Conservation (phyloP, 768 basidiomycete species). For the Sarcomyxa edulis region DNA sequence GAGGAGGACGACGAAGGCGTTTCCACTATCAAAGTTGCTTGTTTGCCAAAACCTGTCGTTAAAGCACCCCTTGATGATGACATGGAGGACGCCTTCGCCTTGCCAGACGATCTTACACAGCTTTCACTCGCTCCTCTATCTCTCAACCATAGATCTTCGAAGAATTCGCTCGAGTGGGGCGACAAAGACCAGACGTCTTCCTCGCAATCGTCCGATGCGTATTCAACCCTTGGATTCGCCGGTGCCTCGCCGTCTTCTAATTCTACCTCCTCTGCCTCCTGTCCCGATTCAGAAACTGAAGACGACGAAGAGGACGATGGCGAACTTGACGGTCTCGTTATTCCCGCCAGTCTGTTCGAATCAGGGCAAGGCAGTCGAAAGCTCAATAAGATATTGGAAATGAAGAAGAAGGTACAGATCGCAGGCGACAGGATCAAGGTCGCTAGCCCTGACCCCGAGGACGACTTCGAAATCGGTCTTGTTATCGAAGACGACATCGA, state of each 20-base stretch:
- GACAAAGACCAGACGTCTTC: conserved; percentile 80
- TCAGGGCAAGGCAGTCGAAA: conserved; percentile 54
- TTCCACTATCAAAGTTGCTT: conserved; percentile 76
- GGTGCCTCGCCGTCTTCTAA: conserved; percentile 69
- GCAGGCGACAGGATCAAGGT: conserved; percentile 35
- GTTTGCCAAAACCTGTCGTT: conserved; percentile 35
- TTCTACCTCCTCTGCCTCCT: conserved; percentile 58
- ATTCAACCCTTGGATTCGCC: conserved; percentile 73
- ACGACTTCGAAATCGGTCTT: conserved; percentile 83
- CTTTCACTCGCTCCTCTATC: conserved; percentile 78
- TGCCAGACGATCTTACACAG: conserved; percentile 76
- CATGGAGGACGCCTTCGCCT: conserved; percentile 76
- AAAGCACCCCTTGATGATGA: conserved; percentile 62
- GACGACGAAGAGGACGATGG: conserved; percentile 64
- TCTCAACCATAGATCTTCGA: conserved; percentile 72
- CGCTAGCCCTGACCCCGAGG: conserved; percentile 63
- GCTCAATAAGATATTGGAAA: conserved; percentile 45
- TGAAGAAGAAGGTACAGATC: conserved; percentile 49
- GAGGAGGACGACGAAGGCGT: conserved; percentile 79
- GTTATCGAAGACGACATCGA: conserved; percentile 81
- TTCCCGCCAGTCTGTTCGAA: conserved; percentile 73
- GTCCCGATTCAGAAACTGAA: conserved; percentile 71
- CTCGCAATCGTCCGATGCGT: conserved; percentile 84
- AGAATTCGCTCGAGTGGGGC: conserved; percentile 81
- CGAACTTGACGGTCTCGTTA: conserved; percentile 75